Conservation (phyloP, 768 basidiomycete genomes). For the Amanita inopinata region DNA sequence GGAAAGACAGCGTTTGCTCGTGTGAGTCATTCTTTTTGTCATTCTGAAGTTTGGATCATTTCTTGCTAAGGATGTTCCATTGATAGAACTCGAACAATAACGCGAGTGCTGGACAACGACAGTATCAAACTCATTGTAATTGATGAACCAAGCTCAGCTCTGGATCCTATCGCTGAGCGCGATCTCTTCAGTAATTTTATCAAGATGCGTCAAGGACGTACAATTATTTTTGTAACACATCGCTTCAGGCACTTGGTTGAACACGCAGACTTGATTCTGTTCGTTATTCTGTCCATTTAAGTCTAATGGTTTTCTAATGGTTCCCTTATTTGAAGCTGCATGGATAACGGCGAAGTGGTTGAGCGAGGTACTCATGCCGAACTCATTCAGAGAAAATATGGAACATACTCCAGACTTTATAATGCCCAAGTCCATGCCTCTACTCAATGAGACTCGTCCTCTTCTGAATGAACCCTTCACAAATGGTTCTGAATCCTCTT, state of each 20-base stretch:
- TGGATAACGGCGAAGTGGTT: conserved; percentile 32
- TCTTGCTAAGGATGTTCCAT: no score
- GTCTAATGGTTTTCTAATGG: conserved; percentile 5
- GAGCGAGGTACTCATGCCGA: conserved; percentile 33
- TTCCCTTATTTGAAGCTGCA: conserved; percentile 21
- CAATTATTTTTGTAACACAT: conserved; percentile 49
- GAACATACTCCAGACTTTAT: conserved; percentile 33
- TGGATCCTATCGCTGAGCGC: conserved; percentile 47
- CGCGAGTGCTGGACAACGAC: conserved; percentile 27
- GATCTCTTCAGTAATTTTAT: conserved; percentile 33
- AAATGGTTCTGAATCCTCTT: no score
- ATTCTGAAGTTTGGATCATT: conserved; percentile 4
- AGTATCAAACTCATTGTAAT: conserved; percentile 38
- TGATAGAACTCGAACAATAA: conserved; percentile 36
- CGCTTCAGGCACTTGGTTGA: conserved; percentile 40
- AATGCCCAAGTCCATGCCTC: conserved; percentile 28
- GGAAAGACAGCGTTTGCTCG: conserved; percentile 39
- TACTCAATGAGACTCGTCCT: no score
- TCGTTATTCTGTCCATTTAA: conserved; percentile 13
- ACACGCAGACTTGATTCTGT: conserved; percentile 45
- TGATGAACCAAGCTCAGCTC: conserved; percentile 50
- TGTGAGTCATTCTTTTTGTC: conserved; percentile 24
- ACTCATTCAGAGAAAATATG: conserved; percentile 21
- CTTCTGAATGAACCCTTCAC: no score
- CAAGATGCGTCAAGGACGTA: conserved; percentile 33